Evolutionary conservation across 495 filamentous ascomycete genomes (phyloP), one percentile per base, ranked within the genome.

Genomic region (Penicillium odoratum): DNA sequence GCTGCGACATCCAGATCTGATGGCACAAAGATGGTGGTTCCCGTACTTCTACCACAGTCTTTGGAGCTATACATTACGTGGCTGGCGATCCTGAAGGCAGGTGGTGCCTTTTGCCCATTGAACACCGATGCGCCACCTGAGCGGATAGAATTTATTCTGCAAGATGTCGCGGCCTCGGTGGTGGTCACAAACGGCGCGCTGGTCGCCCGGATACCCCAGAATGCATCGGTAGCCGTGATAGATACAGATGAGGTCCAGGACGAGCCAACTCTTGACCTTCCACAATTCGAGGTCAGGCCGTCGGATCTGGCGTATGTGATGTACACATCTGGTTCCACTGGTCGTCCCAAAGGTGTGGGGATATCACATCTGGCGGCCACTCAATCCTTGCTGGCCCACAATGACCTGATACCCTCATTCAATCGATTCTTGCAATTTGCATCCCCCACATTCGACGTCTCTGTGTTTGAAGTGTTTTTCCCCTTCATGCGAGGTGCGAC

Each of bases 241-340:
- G 66, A 73, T 3, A 60, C 71, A 10, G 76, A 75, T 46, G 57
- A 66, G 13, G 51, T 56, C 16, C 53, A 67, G 33, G 45, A 59
- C 6, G 11, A 54, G 56, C 26, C 21, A 61, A 7, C 55, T 33
- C 18, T 13, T 29, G 7, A 29, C n/a, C 53, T 36, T 15, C 63
- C 60, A 31, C 25, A 55, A 10, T 55, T 51, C 33, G 5, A 51
- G 2, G 53, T 50, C 18, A 21, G 51, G 3, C 46, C 63, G 25
- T 62, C 60, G 3, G 79, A 90, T 60, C 63, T 90, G 7, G 92
- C 91, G 16, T 97, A 96, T 71, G 82, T 97, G 44, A 89, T 96
- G 83, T 97, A 96, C 63, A 97, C 92, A 1, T 92, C 88, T 13
- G 92, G 92, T 11, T 92, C 90, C 6, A 96, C 91, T 0, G 92